These are phyloP conservation scores for Trichosanthes truncata DNA, from an alignment of 306 rosid species.

Conservation along the genomic window DNA sequence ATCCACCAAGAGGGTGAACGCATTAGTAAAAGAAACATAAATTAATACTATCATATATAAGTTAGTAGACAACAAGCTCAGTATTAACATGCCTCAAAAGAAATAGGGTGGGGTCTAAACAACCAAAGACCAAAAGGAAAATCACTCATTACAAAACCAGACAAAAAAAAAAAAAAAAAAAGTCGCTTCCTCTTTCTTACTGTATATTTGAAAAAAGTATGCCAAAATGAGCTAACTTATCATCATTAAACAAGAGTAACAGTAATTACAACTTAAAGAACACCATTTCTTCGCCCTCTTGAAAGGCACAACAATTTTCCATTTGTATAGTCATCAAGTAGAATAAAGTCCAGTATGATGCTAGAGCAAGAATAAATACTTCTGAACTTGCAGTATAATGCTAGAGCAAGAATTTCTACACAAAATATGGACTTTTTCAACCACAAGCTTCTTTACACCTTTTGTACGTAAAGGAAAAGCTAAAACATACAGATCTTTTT, in stretches of 20 bases:
- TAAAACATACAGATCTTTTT: no score
- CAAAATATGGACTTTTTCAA: not conserved
- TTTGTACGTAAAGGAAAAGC: no score
- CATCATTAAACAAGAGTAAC: not conserved
- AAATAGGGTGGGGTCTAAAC: not conserved
- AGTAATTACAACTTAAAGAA: slow-evolving; percentile 6
- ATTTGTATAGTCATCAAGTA: not conserved
- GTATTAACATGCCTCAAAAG: not conserved
- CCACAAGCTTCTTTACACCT: not conserved
- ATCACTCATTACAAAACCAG: not conserved
- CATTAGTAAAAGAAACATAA: no score
- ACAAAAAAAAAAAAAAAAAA: not conserved
- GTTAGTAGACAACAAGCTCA: no score
- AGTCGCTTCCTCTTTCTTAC: not conserved
- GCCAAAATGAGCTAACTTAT: not conserved
- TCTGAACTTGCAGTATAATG: not conserved
- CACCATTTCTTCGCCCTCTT: not conserved
- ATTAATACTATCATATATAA: no score
- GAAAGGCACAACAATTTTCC: not conserved
- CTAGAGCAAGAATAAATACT: not conserved
- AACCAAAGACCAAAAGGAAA: not conserved
- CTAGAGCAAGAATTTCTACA: not conserved
- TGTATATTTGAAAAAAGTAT: not conserved
- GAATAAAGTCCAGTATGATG: no score
- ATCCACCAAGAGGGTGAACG: no score